Evolutionary conservation across 2,329 filamentous ascomycete species (phyloP), one percentile per base, ranked within the genome.

Genomic region (Verticillium isaacii): DNA sequence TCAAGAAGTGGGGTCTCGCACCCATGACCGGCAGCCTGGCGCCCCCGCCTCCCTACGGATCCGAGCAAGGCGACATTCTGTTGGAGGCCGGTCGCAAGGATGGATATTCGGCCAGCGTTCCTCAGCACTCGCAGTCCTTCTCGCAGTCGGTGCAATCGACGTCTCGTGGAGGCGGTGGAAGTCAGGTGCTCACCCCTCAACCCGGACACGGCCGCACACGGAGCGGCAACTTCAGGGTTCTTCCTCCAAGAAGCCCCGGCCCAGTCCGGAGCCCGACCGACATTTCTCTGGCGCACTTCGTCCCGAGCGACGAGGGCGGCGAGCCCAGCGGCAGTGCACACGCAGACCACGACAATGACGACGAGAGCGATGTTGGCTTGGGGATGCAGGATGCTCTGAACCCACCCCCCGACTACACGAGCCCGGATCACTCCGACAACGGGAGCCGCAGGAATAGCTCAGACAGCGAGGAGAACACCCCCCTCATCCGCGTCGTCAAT

Each of bases 1-100:
- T 99, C 64, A 99, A 99, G 86, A 99, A 98, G 82, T 99, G 95
- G 95, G 95, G 95, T 2, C 81, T 99, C 61, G 95, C 95, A 57
- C 95, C 95, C 5, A 96, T 96, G 85, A 97, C 92, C 1, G 95
- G 95, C 63, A 97, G 92, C 70, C 82, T 99, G 63, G 95, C 95
- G 32, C 95, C 95, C 17, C 95, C 95, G 54, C 95, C 95, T 58
- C 95, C 95, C 1, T 99, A 99, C 72, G 95, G 95, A 57, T 97
- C 92, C 65, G 95, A 98, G 77, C 93, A 97, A 76, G 95, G 95
- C 69, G 97, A 93, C 72, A 97, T 99, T 68, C 81, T 99, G 32
- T 85, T 99, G 14, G 95, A 97, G 73, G 89, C 92, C 6, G 95
- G 95, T 14, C 85, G 80, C 66, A 89, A 89, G 70, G 84, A 86